Evolutionary conservation across 805 yeast genomes (phyloP), one percentile per base, ranked within the genome.

Genomic region (Pichia californica): DNA sequence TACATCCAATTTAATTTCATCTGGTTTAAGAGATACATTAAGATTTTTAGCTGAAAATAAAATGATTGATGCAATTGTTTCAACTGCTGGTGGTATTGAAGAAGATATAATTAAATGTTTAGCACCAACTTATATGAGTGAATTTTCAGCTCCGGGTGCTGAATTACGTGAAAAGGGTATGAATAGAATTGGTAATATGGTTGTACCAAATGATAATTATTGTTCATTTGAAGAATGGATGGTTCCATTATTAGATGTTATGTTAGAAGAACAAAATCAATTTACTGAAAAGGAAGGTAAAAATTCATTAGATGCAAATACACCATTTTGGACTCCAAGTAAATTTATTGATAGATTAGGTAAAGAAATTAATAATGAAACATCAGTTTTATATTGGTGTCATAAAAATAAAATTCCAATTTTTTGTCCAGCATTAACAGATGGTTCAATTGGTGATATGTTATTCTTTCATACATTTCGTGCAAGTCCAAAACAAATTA

Each of bases 381-480:
- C 83, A 35, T 86, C 96, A 5, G 98, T 93, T 4, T 73, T 91
- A 36, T 93, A 91, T 67, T 94, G 99, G 98, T 96, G 97, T 27
- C 94, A 93, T 70, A 91, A 93, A 68, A 93, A 93, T 70, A 68
- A 88, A 57, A 93, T 93, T 49, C 99, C 99, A 15, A 78, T 93
- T 31, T 93, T 93, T 67, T 93, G 98, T 65, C 99, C 99, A 18
- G 93, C 98, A 3, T 70, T 93, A 46, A 93, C 99, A 5, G 99
- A 93, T 67, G 99, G 99, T 18, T 88, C 96, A 36, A 85, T 93
- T 56, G 99, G 99, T 52, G 99, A 93, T 62, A 93, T 93, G 99
- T 76, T 93, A 47, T 93, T 93, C 62, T 93, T 93, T 84, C 98
- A 93, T 66, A 91, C 99, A 15, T 93, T 88, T 76, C 88, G 88